These are phyloP conservation scores for Penicillium parvum DNA, from an alignment of 495 filamentous ascomycete genomes.

Conservation along the genomic window DNA sequence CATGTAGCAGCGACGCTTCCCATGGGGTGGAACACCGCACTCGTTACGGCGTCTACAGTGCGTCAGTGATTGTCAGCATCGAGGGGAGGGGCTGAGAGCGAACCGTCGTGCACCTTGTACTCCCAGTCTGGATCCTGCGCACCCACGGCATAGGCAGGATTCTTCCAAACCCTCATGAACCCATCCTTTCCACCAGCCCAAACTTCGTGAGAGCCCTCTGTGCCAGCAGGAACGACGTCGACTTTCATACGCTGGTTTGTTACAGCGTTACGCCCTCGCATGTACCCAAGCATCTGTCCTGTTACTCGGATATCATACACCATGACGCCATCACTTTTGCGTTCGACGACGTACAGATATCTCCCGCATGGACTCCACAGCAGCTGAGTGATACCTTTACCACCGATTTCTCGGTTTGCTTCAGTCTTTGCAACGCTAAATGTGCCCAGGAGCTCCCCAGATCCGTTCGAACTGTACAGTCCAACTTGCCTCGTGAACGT, in stretches of 20 bases:
- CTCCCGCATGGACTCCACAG: conserved; percentile 80
- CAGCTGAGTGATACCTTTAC: conserved; percentile 69
- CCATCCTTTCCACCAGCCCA: conserved; percentile 88
- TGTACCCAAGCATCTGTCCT: conserved; percentile 61
- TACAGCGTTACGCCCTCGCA: conserved; percentile 63
- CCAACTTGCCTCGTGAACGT: conserved; percentile 75
- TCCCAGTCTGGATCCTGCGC: conserved; percentile 51
- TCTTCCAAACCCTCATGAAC: conserved; percentile 68
- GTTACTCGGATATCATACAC: conserved; percentile 82
- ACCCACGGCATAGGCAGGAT: conserved; percentile 52
- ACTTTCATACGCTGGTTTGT: conserved; percentile 78
- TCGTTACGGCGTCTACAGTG: conserved; percentile 52
- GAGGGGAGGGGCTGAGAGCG: conserved; percentile 2
- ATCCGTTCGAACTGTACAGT: conserved; percentile 66
- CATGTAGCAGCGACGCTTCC: conserved; percentile 71
- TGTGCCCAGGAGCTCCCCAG: conserved; percentile 62
- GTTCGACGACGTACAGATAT: conserved; percentile 84
- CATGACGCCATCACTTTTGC: conserved; percentile 65
- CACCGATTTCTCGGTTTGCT: conserved; percentile 46
- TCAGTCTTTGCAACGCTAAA: conserved; percentile 50
- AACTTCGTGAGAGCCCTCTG: conserved; percentile 59
- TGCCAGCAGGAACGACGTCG: conserved; percentile 52
- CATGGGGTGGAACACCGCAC: conserved; percentile 60
- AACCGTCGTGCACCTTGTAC: conserved; percentile 55
- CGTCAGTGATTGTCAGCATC: conserved; percentile 10